A percentile compares a stretch with the other conserved stretches of the same genome.
These are phyloP conservation scores for Yamadazyma conglobata DNA, from an alignment of 1,139 yeast genomes.

Conservation along the genomic window DNA sequence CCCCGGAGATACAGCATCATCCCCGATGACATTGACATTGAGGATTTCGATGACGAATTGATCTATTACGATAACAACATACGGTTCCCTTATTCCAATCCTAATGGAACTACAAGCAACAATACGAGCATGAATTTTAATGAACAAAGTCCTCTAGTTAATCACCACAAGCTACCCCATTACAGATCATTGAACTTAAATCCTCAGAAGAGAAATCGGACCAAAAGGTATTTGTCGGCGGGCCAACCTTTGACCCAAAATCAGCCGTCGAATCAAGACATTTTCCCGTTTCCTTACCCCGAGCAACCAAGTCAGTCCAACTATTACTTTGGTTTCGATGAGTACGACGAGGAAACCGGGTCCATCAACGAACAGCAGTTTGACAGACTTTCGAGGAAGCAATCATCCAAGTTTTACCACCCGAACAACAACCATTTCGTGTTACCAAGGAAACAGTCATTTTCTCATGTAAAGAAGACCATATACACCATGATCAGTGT, in stretches of 20 bases:
- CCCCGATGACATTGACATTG: constrained; percentile 65
- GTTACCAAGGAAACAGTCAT: constrained; percentile 30
- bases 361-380: constrained; percentile 17
- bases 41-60: constrained; percentile 59
- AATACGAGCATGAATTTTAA: constrained; percentile 19
- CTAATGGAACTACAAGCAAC: too few relatives aligned
- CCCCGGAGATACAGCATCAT: constrained; percentile 71
- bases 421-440: constrained; percentile 25
- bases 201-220: constrained; percentile 21
- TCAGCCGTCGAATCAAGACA: constrained; percentile 15
- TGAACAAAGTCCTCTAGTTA: constrained; percentile 33
- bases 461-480: constrained; percentile 43
- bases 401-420: constrained; percentile 14
- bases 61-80: constrained; percentile 46
- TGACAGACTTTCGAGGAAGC: constrained; percentile 17
- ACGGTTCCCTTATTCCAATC: constrained; percentile 30
- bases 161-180: constrained; percentile 36
- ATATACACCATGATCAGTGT: constrained; percentile 57
- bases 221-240: constrained; percentile 37
- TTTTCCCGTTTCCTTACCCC: constrained; percentile 59
- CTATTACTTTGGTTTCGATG: constrained; percentile 39
- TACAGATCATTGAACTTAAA: constrained; percentile 42
- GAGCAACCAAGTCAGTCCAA: constrained; percentile 21
- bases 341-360: constrained; percentile 35
- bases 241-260: constrained; percentile 18